Evolutionary conservation across 2,329 filamentous ascomycete genomes (phyloP), one percentile per base, ranked within the genome.

Genomic region (Monilinia vaccinii-corymbosi): DNA sequence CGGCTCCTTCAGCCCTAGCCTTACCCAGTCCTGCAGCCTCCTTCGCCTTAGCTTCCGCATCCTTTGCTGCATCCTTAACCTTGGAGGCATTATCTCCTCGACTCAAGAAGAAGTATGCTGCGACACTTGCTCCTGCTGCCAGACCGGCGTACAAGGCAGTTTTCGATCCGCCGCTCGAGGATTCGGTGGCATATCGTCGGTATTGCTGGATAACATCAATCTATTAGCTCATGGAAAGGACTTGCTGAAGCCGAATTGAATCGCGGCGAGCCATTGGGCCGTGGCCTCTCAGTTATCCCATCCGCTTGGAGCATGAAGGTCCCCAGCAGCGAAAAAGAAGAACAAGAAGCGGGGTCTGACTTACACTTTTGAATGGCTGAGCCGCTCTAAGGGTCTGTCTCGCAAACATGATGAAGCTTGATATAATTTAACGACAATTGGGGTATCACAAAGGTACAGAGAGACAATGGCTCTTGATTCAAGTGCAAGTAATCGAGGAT

Each of bases 141-240:
- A 81, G 78, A 60, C 79, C 85, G 44, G 79, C 78, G 71, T 85
- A 86, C 64, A 91, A 73, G 42, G 84, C 72, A 44, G 80, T 74
- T 70, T 82, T 85, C 71, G 78, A 81, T 64, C 81, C 76, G 74
- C 60, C 64, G 66, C 60, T 73, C 62, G 71, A 62, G 46, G 72
- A 60, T 68, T 84, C 80, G 65, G 89, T 88, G 60, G 92, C 89
- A 75, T 96, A 97, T 70, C 81, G 79, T 71, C 85, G 84, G 72
- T 84, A 78, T 71, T 81, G 80, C 85, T 88, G 58, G 60, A 40
- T 52, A 25, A 13, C 13, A 16, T 23, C 18, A 21, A 32, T 14
- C 6, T n/a, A 23, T 52, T 61, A 60, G 58, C 48, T 51, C 58
- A 59, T 51, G 57, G 53, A n/a, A 11, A 25, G 6, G 66, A 32